A percentile compares a stretch with the other conserved stretches of the same genome.
Conservation (phyloP, 192 early-diverging fungal species). For the Entomortierella beljakovae region DNA sequence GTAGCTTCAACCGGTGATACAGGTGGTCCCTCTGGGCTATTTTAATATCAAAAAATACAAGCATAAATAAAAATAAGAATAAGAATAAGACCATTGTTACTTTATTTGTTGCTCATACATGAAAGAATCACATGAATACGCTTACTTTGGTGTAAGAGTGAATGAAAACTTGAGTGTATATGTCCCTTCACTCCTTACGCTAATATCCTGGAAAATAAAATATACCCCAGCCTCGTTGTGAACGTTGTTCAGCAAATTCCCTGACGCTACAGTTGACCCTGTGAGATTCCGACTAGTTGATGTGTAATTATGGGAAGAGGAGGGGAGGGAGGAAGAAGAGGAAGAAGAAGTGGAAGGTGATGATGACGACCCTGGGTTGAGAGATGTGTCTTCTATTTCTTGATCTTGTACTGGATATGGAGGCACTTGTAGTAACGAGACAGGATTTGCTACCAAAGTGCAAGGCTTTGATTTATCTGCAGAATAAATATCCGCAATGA, state of each 20-base stretch:
- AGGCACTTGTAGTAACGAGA: conserved; percentile 7
- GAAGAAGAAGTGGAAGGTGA: no score
- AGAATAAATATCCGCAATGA: conserved; percentile 61
- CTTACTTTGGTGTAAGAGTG: conserved; percentile 68
- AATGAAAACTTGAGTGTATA: conserved; percentile 81
- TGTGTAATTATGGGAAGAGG: no score
- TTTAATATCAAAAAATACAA: background rate
- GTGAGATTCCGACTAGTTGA: conserved; percentile 72
- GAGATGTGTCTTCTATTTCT: background rate
- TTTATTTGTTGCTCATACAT: background rate
- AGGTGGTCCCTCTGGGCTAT: conserved; percentile 18
- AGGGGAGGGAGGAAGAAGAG: no score
- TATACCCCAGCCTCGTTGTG: conserved; percentile 76
- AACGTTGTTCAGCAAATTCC: conserved; percentile 73
- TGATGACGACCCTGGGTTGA: conserved; percentile 1
- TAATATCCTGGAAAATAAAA: conserved; percentile 86
- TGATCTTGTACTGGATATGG: background rate
- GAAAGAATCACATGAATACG: background rate
- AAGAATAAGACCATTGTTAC: background rate
- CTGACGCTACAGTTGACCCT: conserved; percentile 76
- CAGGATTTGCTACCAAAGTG: conserved; percentile 59
- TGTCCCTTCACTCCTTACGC: conserved; percentile 78
- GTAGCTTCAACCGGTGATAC: conserved; percentile 55
- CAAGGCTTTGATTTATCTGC: conserved; percentile 53
- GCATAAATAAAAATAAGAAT: conserved; percentile 8